Percentiles rank a stretch among this genome's conserved stretches.
Evolutionary conservation across 352 stramenopile species (phyloP).

Genomic region (Phytophthora kernoviae): DNA sequence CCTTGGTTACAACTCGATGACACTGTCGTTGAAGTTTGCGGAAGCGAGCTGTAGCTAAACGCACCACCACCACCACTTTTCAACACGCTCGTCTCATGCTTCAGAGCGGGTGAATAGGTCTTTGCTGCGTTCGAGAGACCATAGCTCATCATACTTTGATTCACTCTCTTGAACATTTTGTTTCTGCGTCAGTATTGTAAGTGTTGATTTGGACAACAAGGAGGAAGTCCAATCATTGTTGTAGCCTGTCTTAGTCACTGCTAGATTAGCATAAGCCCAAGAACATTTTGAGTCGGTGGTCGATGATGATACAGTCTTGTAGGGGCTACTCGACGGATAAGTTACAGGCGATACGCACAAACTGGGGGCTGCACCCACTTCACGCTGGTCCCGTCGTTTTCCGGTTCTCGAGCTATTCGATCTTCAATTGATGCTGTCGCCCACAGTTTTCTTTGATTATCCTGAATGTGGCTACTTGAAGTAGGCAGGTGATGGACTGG

Average conservation of each 20-base stretch:
- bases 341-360: conserved; percentile 16
- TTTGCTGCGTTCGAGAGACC: neutral
- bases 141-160: neutral
- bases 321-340: neutral
- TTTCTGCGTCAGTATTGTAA: conserved; percentile 7
- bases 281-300: conserved; percentile 5
- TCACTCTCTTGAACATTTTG: conserved; percentile 6
- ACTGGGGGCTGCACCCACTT: neutral
- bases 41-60: conserved; percentile 9
- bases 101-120: neutral
- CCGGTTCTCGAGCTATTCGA: neutral
- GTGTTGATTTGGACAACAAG: conserved; percentile 19
- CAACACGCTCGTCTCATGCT: conserved; percentile 13
- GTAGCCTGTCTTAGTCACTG: neutral
- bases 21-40: neutral
- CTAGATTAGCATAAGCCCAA: conserved; percentile 7
- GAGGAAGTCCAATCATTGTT: conserved; percentile 16
- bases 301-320: neutral
- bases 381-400: neutral
- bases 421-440: neutral
- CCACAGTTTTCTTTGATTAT: conserved; percentile 3
- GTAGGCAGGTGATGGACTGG: conserved; percentile 2
- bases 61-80: conserved; percentile 12
- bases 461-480: neutral
- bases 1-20: neutral